phyloP scores from a whole-genome alignment of 176 grass and related monocot genomes.

The Musa schizocarpa region DNA sequence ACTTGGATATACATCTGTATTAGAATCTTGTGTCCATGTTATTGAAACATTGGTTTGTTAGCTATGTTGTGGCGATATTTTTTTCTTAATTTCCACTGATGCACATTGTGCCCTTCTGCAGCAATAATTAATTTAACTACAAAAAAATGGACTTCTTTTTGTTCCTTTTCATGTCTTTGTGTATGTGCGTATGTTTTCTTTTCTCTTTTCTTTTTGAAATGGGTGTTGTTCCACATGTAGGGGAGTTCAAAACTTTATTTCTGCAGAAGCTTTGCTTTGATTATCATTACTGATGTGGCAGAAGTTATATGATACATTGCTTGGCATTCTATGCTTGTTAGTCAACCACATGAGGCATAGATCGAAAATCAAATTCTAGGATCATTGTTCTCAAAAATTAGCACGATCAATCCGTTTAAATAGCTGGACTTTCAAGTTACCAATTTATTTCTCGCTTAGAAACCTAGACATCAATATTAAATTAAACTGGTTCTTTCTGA shows the following conservation, averaged over 20 bases:
- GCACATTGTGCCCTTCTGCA: not conserved
- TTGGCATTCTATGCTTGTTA: not conserved
- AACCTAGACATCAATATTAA: not conserved
- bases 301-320: not conserved
- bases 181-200: not conserved
- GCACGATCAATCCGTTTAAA: not conserved
- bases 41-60: not conserved
- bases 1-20: not conserved
- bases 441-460: not conserved
- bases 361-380: conserved; percentile 21
- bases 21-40: not conserved
- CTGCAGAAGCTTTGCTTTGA: no score
- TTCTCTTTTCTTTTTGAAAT: not conserved
- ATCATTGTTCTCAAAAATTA: conserved; percentile 27
- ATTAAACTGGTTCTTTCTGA: conserved; percentile 28
- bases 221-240: no score
- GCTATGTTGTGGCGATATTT: not conserved
- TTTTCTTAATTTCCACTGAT: not conserved
- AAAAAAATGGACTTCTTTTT: not conserved
- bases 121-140: no score
- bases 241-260: no score
- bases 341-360: not conserved
- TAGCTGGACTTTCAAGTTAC: not conserved
- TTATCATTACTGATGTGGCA: no score
- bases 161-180: not conserved